Base-by-base conservation (phyloP, 2,329 filamentous ascomycete species). In the Diaporthe sp. region DNA sequence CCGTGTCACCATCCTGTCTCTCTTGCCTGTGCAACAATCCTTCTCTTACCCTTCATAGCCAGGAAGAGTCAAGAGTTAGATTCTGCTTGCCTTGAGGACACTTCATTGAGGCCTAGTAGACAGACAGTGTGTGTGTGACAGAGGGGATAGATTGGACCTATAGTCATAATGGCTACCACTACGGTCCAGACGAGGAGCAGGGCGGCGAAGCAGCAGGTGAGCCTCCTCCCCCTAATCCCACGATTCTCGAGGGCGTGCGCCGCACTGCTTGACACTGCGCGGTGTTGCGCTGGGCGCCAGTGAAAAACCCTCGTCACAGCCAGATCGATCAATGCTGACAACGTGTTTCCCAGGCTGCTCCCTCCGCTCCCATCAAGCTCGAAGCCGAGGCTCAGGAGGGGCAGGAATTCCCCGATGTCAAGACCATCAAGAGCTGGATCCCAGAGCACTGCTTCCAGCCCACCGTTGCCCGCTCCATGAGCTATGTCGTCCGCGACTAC, bases 381-480 rank as follows among this genome's bases (percentile, higher is more conserved):
- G 72, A 74, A 54, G 54, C 76, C 42, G 70, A 72, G 38, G 77
- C 50, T 3, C 77, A 77, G 55, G 57, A 78, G 38, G 77, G 54
- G 4, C 77, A 77, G 55, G 57, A 78, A 76, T 85, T 86, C 76
- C 87, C 87, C 58, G 86, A 88, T 77, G 86, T 88, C 78, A 85
- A 86, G 80, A 85, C 85, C 64, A 82, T 88, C 77, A 81, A 85
- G 69, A 83, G 87, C 78, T 87, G 89, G 69, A 92, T 92, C 77
- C 91, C 91, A 35, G 82, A 86, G 22, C 87, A 92, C 80, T 92
- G 91, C 86, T 92, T 92, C 83, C 81, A 90, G 80, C 88, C 89
- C 5, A 88, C 88, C 38, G 84, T 86, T 64, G 76, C 83, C 77
- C 86, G 82, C 45, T 91, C 89, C 10, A 82, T 89, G 79, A 83